A percentile compares a stretch with the other conserved stretches of the same genome.
Conservation (phyloP, 2,329 filamentous ascomycete species). For the Nigrospora sphaerica region DNA sequence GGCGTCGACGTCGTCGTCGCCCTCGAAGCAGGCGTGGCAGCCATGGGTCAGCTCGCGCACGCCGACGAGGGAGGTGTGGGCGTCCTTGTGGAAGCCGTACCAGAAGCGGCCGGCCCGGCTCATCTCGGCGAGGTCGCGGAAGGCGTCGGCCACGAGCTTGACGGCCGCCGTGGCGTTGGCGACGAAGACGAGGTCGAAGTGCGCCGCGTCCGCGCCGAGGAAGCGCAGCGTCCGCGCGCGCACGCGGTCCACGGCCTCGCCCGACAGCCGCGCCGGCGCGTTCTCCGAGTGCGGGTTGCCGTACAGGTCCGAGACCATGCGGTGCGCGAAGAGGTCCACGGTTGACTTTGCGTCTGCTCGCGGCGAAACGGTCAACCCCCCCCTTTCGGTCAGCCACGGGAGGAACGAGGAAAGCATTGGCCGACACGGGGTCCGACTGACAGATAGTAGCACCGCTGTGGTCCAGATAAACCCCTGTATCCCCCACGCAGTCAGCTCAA, state of each 20-base stretch:
- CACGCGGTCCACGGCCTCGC: slow-evolving; percentile 49
- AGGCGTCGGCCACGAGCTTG: slow-evolving; percentile 59
- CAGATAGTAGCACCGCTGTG: slow-evolving; percentile 50
- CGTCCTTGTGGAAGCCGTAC: slow-evolving; percentile 55
- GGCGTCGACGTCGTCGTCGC: slow-evolving; percentile 43
- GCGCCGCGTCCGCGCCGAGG: slow-evolving; percentile 48
- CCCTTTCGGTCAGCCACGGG: too few relatives aligned
- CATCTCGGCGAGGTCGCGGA: slow-evolving; percentile 44
- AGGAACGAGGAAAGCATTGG: too few relatives aligned
- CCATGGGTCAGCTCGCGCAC: slow-evolving; percentile 55
- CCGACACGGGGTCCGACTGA: too few relatives aligned
- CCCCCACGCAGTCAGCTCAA: not conserved
- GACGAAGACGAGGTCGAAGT: slow-evolving; percentile 70
- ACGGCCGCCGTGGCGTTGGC: slow-evolving; percentile 88
- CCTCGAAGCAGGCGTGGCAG: slow-evolving; percentile 51
- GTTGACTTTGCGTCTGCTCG: slow-evolving; percentile 42
- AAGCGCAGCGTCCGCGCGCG: slow-evolving; percentile 47
- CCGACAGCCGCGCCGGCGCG: slow-evolving; percentile 48
- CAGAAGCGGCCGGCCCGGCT: slow-evolving; percentile 39
- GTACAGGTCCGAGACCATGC: slow-evolving; percentile 51
- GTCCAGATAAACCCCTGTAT: slow-evolving; percentile 45
- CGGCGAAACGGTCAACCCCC: slow-evolving; percentile 28
- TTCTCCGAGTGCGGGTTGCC: slow-evolving; percentile 64
- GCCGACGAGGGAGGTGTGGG: slow-evolving; percentile 58
- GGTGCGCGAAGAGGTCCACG: slow-evolving; percentile 45